Percentiles rank a stretch among this genome's conserved stretches.
Conservation (phyloP, 2,329 filamentous ascomycete species). For the Fusarium devonianum region DNA sequence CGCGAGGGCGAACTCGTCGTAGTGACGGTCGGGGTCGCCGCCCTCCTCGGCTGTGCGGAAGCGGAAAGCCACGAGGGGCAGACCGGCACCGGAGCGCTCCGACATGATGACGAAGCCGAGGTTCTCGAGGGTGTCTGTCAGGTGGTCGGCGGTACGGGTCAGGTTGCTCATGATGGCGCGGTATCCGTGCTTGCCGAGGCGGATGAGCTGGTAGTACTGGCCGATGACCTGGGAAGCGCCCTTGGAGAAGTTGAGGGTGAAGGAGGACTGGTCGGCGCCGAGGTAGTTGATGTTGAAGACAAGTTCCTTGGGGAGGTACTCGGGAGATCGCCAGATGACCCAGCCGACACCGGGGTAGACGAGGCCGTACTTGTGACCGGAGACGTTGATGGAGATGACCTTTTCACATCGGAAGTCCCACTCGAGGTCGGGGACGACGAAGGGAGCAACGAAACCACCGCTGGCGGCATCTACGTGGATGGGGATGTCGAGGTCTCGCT, state of each 20-base stretch:
- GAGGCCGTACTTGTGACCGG: conserved; percentile 82
- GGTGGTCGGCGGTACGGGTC: conserved; percentile 87
- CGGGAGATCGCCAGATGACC: conserved; percentile 85
- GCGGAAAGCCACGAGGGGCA: conserved; percentile 91
- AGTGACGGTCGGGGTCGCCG: conserved; percentile 61
- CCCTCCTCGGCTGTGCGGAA: conserved; percentile 64
- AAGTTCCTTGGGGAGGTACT: conserved; percentile 86
- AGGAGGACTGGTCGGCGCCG: conserved; percentile 91
- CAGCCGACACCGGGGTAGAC: conserved; percentile 94
- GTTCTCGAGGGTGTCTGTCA: conserved; percentile 73
- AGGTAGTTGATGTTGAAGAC: conserved; percentile 99
- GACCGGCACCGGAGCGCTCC: conserved; percentile 75
- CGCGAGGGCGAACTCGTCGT: conserved; percentile 80
- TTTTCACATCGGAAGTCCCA: conserved; percentile 94
- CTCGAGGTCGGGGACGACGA: conserved; percentile 80
- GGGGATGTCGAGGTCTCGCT: conserved; percentile 77
- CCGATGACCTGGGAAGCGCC: conserved; percentile 94
- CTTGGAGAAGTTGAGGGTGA: conserved; percentile 97
- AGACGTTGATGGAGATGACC: conserved; percentile 93
- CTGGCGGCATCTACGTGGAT: conserved; percentile 95
- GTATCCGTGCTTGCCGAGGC: conserved; percentile 92
- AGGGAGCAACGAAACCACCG: conserved; percentile 92
- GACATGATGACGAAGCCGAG: conserved; percentile 91
- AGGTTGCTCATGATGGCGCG: conserved; percentile 93
- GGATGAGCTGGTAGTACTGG: conserved; percentile 97